These are phyloP conservation scores for Colletotrichum lentis DNA, from an alignment of 2,329 filamentous ascomycete species.

Conservation along the genomic window DNA sequence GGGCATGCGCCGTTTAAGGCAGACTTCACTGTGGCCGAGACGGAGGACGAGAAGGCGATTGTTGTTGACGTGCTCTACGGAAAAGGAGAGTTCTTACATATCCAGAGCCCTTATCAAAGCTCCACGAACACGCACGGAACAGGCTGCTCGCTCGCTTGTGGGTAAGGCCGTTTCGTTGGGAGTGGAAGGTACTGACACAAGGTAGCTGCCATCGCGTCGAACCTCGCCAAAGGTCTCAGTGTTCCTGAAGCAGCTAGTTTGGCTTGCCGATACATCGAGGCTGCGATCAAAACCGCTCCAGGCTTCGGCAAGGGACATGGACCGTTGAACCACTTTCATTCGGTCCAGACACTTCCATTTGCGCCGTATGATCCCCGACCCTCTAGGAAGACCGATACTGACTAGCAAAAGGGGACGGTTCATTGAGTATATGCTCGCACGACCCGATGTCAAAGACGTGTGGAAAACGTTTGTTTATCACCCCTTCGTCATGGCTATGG, in stretches of 20 bases:
- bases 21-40: constrained; percentile 66
- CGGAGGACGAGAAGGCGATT: constrained; percentile 66
- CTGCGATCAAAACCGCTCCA: constrained; percentile 71
- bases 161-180: constrained; percentile 46
- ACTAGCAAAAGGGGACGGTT: constrained; percentile 70
- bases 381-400: neutral
- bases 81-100: constrained; percentile 60
- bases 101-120: constrained; percentile 75
- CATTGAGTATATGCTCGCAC: constrained; percentile 80
- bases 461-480: constrained; percentile 85
- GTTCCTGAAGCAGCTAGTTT: constrained; percentile 68
- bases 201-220: constrained; percentile 79
- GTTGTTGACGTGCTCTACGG: constrained; percentile 83
- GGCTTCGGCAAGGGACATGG: constrained; percentile 73
- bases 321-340: constrained; percentile 82
- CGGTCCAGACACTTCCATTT: constrained; percentile 72
- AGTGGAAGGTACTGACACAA: constrained; percentile 6
- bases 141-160: constrained; percentile 90
- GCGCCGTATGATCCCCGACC: constrained; percentile 57
- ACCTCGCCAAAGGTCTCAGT: constrained; percentile 67
- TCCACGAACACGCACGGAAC: constrained; percentile 92
- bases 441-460: constrained; percentile 74
- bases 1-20: constrained; percentile 83
- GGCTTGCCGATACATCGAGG: constrained; percentile 77
- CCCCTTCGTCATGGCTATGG: constrained; percentile 80